Evolutionary conservation across 2,329 filamentous ascomycete species (phyloP).

Genomic region (Hirsutella thompsonii): DNA sequence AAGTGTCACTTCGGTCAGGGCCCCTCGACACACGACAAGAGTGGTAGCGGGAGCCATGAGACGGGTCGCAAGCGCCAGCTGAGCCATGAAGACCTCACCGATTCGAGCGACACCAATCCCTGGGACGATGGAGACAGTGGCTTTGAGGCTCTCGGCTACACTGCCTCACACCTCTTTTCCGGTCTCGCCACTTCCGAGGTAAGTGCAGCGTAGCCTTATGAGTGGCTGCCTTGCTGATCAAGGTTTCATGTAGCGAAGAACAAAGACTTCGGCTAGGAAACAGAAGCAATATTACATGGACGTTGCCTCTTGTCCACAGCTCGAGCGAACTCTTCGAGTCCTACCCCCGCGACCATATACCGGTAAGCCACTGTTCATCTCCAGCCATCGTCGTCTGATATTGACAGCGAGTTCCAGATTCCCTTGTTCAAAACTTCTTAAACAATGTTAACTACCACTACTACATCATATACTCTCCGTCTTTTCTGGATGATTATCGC

Average conservation of each 20-base stretch:
- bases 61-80: slow-evolving; percentile 11
- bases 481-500: slow-evolving; percentile 22
- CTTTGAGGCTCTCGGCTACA: slow-evolving; percentile 23
- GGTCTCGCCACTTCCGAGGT: slow-evolving; percentile 14
- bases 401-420: slow-evolving; percentile 12
- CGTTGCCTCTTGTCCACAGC: slow-evolving; percentile 12
- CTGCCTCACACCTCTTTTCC: slow-evolving; percentile 18
- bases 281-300: slow-evolving; percentile 9
- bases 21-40: slow-evolving; percentile 11
- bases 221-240: background rate
- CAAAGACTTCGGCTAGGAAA: slow-evolving; percentile 7
- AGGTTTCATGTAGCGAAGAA: slow-evolving; percentile 5
- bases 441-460: slow-evolving; percentile 24
- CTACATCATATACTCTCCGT: slow-evolving; percentile 23
- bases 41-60: slow-evolving; percentile 5
- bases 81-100: slow-evolving; percentile 7
- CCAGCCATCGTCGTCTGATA: background rate
- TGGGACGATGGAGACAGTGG: slow-evolving; percentile 14
- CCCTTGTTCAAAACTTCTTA: slow-evolving; percentile 23
- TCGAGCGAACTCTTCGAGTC: slow-evolving; percentile 17
- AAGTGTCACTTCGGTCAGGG: slow-evolving; percentile 19
- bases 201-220: background rate
- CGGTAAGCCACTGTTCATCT: slow-evolving; percentile 11
- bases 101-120: slow-evolving; percentile 9
- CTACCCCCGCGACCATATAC: slow-evolving; percentile 20